A percentile compares a stretch with the other conserved stretches of the same genome.
Evolutionary conservation across 2,329 filamentous ascomycete species (phyloP).

Genomic region (Aspergillus brunneoviolaceus): DNA sequence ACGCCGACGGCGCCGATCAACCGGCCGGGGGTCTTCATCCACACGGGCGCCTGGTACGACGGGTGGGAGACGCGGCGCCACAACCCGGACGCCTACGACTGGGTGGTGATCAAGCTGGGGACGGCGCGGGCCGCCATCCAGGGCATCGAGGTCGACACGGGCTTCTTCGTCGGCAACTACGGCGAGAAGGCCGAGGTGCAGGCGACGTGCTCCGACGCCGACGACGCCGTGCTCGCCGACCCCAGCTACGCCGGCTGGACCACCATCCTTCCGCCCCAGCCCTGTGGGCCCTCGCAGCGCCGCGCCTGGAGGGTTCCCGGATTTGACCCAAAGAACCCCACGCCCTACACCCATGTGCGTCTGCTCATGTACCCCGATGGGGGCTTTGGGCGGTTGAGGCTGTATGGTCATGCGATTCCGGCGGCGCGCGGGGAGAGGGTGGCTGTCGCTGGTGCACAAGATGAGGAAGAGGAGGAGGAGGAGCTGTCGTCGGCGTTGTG

Average conservation of each 20-base stretch:
- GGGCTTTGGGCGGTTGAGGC: conserved; percentile 43
- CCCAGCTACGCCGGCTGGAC: conserved; percentile 39
- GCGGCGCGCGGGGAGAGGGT: conserved; percentile 21
- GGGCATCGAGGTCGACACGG: conserved; percentile 48
- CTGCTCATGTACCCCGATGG: conserved; percentile 49
- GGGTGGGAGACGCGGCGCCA: conserved; percentile 65
- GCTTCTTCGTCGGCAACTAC: conserved; percentile 48
- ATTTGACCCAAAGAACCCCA: conserved; percentile 24
- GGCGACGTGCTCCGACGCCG: conserved; percentile 29
- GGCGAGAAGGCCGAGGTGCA: conserved; percentile 45
- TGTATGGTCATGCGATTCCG: conserved; percentile 45
- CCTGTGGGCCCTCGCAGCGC: conserved; percentile 43
- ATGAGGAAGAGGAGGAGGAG: conserved; percentile 18
- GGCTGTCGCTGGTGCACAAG: conserved; percentile 9
- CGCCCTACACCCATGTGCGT: conserved; percentile 45
- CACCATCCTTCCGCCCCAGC: conserved; percentile 38
- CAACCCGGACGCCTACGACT: conserved; percentile 59
- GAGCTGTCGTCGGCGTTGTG: conserved; percentile 44
- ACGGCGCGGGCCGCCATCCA: conserved; percentile 44
- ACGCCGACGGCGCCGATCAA: conserved; percentile 57
- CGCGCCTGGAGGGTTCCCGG: conserved; percentile 42
- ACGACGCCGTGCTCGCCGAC: conserved; percentile 32
- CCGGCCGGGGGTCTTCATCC: conserved; percentile 58
- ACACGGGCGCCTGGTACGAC: conserved; percentile 64
- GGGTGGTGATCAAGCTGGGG: conserved; percentile 60